Evolutionary conservation across 441 rosid genomes (phyloP), one percentile per base, ranked within the genome.

Genomic region (Aquilaria agallochum): DNA sequence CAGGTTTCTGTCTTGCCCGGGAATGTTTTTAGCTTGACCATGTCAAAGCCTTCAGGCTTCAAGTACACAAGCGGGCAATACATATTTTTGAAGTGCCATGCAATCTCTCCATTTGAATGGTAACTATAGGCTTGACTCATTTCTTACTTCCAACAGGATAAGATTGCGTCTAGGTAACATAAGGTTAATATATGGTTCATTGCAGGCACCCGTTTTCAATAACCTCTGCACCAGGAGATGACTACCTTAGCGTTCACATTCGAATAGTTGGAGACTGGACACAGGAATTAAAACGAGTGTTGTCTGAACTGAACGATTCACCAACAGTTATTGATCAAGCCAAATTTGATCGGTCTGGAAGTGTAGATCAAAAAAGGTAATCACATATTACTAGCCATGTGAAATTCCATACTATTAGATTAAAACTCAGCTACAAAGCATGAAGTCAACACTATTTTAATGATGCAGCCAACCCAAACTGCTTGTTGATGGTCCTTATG

Each of bases 181-280:
- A 53, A 50, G 13, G 4, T 46, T 1, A 0, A 14, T n/a, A 20
- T 15, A 32, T 54, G 27, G 53, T 60, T 34, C 56, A 57, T 66
- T 69, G 34, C 83, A 95, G 98, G 99, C 99, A 90, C 68, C 99
- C 99, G 44, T 95, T 95, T 77, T 95, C 97, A n/a, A 84, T 94
- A 58, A 90, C 97, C 71, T 94, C 99, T 10, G 99, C 99, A 54
- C 96, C 99, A 56, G 97, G 91, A 58, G 99, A 95, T 67, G 76
- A 83, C 52, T 71, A 72, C 64, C 90, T 95, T 36, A 95, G 98
- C 55, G 90, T 95, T 76, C 99, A 95, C 65, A 88, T 95, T 72
- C 73, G 97, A 67, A 83, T 79, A 33, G 88, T 82, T 3, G 99
- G 99, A 68, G 99, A 95, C 68, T 95, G 99, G 99, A 95, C 99